Conservation (phyloP, 1,284 basidiomycete species). For the Rhodotorula sp. region DNA sequence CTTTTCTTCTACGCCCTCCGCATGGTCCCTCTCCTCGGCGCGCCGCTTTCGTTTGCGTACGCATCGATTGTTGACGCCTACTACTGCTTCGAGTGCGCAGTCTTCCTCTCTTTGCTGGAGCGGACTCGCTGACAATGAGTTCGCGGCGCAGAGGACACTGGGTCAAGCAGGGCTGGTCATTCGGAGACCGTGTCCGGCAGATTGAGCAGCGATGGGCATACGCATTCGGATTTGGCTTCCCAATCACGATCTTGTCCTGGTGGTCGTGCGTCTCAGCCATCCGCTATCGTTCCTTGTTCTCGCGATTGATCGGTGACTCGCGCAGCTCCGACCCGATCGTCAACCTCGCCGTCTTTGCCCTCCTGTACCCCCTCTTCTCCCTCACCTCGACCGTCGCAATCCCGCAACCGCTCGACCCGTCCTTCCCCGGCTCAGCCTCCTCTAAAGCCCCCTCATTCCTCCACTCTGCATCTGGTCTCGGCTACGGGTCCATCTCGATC, state of each 20-base stretch:
- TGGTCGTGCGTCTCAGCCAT: slow-evolving; percentile 24
- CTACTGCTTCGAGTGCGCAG: slow-evolving; percentile 80
- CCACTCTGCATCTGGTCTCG: slow-evolving; percentile 58
- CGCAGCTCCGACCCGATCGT: slow-evolving; percentile 66
- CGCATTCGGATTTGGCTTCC: slow-evolving; percentile 70
- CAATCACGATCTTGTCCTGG: slow-evolving; percentile 29
- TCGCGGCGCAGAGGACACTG: slow-evolving; percentile 63
- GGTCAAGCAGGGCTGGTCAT: slow-evolving; percentile 67
- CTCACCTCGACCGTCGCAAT: slow-evolving; percentile 39
- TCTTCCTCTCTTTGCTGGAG: not conserved
- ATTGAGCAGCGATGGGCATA: slow-evolving; percentile 83
- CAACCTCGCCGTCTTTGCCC: slow-evolving; percentile 71
- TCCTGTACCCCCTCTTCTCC: slow-evolving; percentile 62
- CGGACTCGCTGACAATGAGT: not conserved
- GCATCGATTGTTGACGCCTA: slow-evolving; percentile 76
- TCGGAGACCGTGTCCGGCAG: slow-evolving; percentile 66
- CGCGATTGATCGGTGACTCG: slow-evolving; percentile 54
- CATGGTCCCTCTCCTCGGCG: slow-evolving; percentile 64
- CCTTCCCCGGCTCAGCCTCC: slow-evolving; percentile 65
- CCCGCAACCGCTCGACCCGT: slow-evolving; percentile 32
- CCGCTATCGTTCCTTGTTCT: not conserved
- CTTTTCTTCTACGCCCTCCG: slow-evolving; percentile 64
- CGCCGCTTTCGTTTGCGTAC: slow-evolving; percentile 63
- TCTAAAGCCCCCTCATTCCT: slow-evolving; percentile 62
- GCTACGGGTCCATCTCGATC: slow-evolving; percentile 50